These are phyloP conservation scores for Mentha longifolia DNA, from an alignment of 257 asterid genomes.

Conservation along the genomic window DNA sequence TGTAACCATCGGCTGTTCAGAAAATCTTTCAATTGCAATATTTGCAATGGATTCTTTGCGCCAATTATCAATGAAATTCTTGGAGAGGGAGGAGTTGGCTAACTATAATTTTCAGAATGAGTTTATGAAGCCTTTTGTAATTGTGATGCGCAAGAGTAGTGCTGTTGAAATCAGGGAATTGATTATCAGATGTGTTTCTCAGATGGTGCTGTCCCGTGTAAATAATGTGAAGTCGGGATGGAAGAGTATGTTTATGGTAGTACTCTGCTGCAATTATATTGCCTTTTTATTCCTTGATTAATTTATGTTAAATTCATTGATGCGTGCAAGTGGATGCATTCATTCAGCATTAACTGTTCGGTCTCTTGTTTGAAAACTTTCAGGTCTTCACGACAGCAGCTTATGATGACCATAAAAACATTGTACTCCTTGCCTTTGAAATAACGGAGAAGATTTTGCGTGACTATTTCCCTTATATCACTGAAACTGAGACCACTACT, in stretches of 20 bases:
- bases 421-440: slow-evolving; percentile 93
- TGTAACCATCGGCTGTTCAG: slow-evolving; percentile 94
- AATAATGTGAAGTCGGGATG: slow-evolving; percentile 97
- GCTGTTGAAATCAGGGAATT: slow-evolving; percentile 97
- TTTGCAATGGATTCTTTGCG: slow-evolving; percentile 98
- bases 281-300: slow-evolving; percentile 23
- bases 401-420: slow-evolving; percentile 92
- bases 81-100: slow-evolving; percentile 98
- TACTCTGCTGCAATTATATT: slow-evolving; percentile 33
- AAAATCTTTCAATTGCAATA: slow-evolving; percentile 92
- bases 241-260: slow-evolving; percentile 99
- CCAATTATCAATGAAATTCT: slow-evolving; percentile 93
- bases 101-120: slow-evolving; percentile 98
- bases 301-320: slow-evolving; percentile 13
- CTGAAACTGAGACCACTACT: slow-evolving; percentile 97
- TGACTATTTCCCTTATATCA: slow-evolving; percentile 95
- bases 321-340: slow-evolving; percentile 25
- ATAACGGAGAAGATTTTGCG: slow-evolving; percentile 94
- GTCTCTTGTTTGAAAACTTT: slow-evolving; percentile 34
- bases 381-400: slow-evolving; percentile 99
- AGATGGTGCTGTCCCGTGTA: slow-evolving; percentile 96
- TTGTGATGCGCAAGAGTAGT: slow-evolving; percentile 97
- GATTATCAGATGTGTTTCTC: slow-evolving; percentile 96
- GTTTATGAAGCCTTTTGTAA: slow-evolving; percentile 99
- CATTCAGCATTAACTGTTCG: slow-evolving; percentile 20